A percentile compares a stretch with the other conserved stretches of the same genome.
Evolutionary conservation across 2,329 filamentous ascomycete genomes (phyloP).

Genomic region (Claviceps spartinae): DNA sequence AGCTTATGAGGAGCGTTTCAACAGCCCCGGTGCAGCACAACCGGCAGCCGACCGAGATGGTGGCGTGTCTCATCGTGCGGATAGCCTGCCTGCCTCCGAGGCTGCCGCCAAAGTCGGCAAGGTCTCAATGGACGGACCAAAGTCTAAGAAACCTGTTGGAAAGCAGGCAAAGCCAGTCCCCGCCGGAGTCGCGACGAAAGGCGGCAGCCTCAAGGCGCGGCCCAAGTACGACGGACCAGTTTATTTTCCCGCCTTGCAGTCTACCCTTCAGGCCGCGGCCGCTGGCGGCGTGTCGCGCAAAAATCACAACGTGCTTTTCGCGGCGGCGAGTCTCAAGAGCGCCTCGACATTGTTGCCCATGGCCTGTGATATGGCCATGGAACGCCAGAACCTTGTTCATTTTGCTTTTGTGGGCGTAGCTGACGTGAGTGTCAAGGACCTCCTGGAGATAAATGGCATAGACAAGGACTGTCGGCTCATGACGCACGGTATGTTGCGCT

Average conservation of each 20-base stretch:
- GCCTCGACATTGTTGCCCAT: conserved; percentile 61
- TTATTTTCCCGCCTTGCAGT: conserved; percentile 50
- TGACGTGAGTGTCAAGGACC: conserved; percentile 51
- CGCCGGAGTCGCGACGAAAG: too few species aligned
- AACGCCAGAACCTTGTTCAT: conserved; percentile 62
- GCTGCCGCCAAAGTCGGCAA: neutral
- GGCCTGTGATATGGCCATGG: conserved; percentile 71
- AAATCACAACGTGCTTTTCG: conserved; percentile 68
- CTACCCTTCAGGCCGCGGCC: conserved; percentile 44
- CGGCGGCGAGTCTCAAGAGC: conserved; percentile 60
- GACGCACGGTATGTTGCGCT: conserved; percentile 33
- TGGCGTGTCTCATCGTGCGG: neutral
- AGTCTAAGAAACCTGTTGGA: neutral
- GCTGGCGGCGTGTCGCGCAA: conserved; percentile 35
- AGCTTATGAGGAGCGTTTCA: neutral
- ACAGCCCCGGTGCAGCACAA: neutral
- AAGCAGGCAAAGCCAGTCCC: neutral
- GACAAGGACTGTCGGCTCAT: conserved; percentile 52
- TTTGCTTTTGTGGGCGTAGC: conserved; percentile 66
- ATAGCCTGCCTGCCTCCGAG: neutral
- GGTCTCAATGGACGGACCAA: neutral
- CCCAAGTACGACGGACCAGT: conserved; percentile 53
- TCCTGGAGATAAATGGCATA: conserved; percentile 71
- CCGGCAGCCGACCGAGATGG: too few species aligned
- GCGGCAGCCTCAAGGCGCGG: neutral